phyloP scores from a whole-genome alignment of 192 early-diverging fungal species.

The Chytriomyces sp. region DNA sequence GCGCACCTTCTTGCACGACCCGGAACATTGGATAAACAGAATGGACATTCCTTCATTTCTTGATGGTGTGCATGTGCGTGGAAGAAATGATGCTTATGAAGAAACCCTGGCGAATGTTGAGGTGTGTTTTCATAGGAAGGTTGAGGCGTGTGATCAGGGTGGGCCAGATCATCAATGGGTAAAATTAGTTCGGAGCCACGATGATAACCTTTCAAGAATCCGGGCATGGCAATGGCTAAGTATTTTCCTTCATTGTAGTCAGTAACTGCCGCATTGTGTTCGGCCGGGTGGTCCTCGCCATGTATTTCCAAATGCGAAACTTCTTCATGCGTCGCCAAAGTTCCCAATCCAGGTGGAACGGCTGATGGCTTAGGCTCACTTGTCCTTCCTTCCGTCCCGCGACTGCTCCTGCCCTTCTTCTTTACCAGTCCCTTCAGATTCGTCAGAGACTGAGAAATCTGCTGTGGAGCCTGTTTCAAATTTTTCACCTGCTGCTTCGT shows the following conservation, averaged over 20 bases:
- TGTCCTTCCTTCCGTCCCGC: not conserved
- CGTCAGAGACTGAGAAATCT: not conserved
- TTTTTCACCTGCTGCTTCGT: conserved; percentile 17
- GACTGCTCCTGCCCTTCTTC: not conserved
- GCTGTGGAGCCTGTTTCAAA: not conserved
- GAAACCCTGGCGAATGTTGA: no score
- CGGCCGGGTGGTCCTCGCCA: not conserved
- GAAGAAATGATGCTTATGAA: not conserved
- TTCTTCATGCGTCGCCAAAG: no score
- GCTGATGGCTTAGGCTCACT: not conserved
- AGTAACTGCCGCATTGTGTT: not conserved
- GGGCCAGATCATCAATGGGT: no score
- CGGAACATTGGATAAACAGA: conserved; percentile 8
- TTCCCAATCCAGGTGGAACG: not conserved
- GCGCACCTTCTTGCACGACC: conserved; percentile 3
- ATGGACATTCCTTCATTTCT: conserved; percentile 20
- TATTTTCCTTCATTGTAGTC: not conserved
- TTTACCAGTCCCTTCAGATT: not conserved
- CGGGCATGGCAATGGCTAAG: not conserved
- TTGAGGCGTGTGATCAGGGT: not conserved
- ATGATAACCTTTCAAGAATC: no score
- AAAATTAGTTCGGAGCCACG: no score
- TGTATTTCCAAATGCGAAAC: not conserved
- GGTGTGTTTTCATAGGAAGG: not conserved
- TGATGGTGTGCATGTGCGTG: not conserved